Base-by-base conservation (phyloP, 1,284 basidiomycete species). In the Pisolithus thermaeus region DNA sequence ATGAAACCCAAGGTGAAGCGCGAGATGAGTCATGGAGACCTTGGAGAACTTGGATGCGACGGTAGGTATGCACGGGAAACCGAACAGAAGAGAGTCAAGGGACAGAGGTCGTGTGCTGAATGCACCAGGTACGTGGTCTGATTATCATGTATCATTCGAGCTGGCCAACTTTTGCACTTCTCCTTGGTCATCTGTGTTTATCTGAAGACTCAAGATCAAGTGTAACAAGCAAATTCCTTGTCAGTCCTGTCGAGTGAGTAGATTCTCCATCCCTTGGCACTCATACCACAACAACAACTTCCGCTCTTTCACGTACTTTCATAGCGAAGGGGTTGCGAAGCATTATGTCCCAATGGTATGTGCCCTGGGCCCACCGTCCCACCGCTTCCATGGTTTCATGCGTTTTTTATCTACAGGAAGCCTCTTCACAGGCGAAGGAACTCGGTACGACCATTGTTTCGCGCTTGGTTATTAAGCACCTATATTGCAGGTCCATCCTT, bases 151-250 rank as follows among this genome's bases (percentile, higher is more conserved):
- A 49, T 25, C 23, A 25, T 25, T 25, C 23, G 23, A 25, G 23
- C 23, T 44, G 7, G 67, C 60, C 46, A 25, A 37, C 46, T 42
- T 50, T 46, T 35, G 54, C 42, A 3, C n/a, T n/a, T n/a, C n/a
- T n/a, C n/a, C n/a, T n/a, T n/a, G n/a, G n/a, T n/a, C 22, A 52
- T 42, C 46, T 46, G n/a, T 58, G 49, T 46, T 38, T 35, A 35
- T 37, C 18, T 35, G 14, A 56, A 86, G 85, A 68, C 76, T 83
- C 66, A 87, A 84, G 68, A 80, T 84, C 58, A 84, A 81, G 62
- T 88, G 84, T 69, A 84, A 87, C 75, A 87, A 86, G 73, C 76
- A 83, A 55, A 83, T 87, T 53, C 83, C 84, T 7, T 84, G 83
- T 61, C 80, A 81, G 59, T 83, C 81, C 7, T 85, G 82, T 63